Evolutionary conservation across 805 yeast species (phyloP), one percentile per base, ranked within the genome.

Genomic region (Kazachstania taianensis): DNA sequence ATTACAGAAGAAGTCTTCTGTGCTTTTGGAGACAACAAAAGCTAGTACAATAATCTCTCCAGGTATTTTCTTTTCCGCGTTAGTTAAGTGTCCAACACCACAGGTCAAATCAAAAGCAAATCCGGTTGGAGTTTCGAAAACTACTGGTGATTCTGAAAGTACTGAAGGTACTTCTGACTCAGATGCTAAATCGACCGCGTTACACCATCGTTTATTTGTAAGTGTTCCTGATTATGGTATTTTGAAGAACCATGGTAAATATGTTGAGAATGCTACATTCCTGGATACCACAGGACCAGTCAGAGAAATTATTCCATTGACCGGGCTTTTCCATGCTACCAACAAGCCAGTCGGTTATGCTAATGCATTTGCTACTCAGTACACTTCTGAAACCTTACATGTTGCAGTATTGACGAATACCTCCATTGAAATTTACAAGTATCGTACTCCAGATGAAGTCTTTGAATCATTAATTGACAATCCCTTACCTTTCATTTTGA

Each of bases 171-270:
- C 25, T n/a, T 3, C 25, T 9, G 32, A 16, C 13, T 14, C 3
- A 14, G 10, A 14, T 16, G 19, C 7, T 8, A 16, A 29, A 16
- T 12, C 22, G 3, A 5, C 35, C 3, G 20, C 26, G 14, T 16
- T 30, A 5, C 41, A 56, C n/a, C 59, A 72, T 41, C 69, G 70
- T 37, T 58, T 84, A 16, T 85, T 81, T 55, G 78, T 81, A 3
- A 69, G 89, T 32, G 79, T 85, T 7, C 80, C 92, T 6, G 96
- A 92, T 57, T 78, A 83, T 50, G 95, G 96, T 29, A 68, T 81
- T 28, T 62, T 85, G 43, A 85, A 84, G 51, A 78, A 77, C 44
- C 75, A 76, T 40, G 75, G 75, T 40, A 74, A 73, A 45, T 72
- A 79, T 46, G 67, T 79, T 22, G 96, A 86, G 57, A 89, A 82